These are phyloP conservation scores for Rosa rugosa DNA, from an alignment of 306 rosid species.

Conservation along the genomic window DNA sequence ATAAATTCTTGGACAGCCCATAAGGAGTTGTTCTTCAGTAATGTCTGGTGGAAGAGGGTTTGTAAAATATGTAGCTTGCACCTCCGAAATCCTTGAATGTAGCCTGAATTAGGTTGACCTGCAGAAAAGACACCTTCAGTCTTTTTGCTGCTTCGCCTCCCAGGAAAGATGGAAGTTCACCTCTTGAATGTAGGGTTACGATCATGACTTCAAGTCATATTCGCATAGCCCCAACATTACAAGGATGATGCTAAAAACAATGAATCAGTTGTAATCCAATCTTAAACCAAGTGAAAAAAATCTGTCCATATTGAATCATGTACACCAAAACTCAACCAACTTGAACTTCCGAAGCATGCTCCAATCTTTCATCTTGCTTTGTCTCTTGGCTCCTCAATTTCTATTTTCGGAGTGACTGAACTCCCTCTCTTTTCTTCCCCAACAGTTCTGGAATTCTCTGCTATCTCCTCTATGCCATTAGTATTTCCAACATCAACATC, in stretches of 20 bases:
- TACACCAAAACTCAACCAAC: slow-evolving; percentile 21
- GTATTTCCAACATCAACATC: slow-evolving; percentile 14
- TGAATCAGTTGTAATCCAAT: slow-evolving; percentile 4
- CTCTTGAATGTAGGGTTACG: slow-evolving; percentile 4
- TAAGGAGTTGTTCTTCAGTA: slow-evolving; percentile 7
- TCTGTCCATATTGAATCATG: background rate
- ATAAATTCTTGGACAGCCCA: slow-evolving; percentile 4
- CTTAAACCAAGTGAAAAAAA: slow-evolving; percentile 13
- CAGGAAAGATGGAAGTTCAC: slow-evolving; percentile 1
- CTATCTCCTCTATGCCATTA: slow-evolving; percentile 14
- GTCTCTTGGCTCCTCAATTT: slow-evolving; percentile 18
- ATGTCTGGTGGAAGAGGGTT: slow-evolving; percentile 1
- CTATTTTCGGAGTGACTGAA: slow-evolving; percentile 9
- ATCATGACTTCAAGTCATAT: slow-evolving; percentile 2
- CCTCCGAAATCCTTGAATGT: slow-evolving; percentile 11
- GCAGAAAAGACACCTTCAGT: background rate
- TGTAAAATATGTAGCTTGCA: slow-evolving; percentile 1
- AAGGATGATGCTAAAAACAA: slow-evolving; percentile 16
- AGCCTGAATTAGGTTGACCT: background rate
- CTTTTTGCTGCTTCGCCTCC: slow-evolving; percentile 10
- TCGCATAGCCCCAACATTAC: slow-evolving; percentile 8
- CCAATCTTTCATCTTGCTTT: slow-evolving; percentile 1
- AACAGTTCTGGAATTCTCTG: slow-evolving; percentile 9
- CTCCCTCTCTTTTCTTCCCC: slow-evolving; percentile 17
- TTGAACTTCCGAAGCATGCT: background rate